Conservation (phyloP, 768 basidiomycete genomes). For the Pleurotus djamor region DNA sequence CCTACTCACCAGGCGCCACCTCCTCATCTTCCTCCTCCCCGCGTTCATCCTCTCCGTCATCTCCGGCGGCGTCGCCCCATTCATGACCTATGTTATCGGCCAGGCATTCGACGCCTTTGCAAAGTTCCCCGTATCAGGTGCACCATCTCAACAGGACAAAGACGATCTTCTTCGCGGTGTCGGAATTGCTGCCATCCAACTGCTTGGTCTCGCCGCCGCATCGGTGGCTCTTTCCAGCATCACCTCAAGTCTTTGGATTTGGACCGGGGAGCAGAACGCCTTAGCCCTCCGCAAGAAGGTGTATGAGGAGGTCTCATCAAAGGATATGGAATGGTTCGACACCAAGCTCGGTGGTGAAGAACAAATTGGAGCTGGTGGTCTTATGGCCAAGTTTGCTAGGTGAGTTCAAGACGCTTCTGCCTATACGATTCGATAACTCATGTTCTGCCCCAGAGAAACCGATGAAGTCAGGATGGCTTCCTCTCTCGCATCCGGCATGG, state of each 20-base stretch:
- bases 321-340: constrained; percentile 93
- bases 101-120: constrained; percentile 75
- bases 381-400: constrained; percentile 94
- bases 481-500: constrained; percentile 73
- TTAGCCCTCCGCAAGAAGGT: constrained; percentile 64
- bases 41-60: constrained; percentile 61
- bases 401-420: constrained; percentile 22
- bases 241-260: constrained; percentile 82
- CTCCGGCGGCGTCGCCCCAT: constrained; percentile 74
- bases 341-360: constrained; percentile 64
- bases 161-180: constrained; percentile 53
- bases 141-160: constrained; percentile 37
- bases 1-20: constrained; percentile 55
- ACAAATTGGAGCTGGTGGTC: constrained; percentile 76
- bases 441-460: constrained; percentile 65
- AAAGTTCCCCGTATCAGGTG: constrained; percentile 38
- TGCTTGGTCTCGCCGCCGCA: constrained; percentile 63
- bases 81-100: constrained; percentile 85
- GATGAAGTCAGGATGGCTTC: constrained; percentile 89
- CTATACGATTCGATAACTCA: background rate
- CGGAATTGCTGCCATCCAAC: constrained; percentile 60
- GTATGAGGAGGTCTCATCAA: constrained; percentile 62
- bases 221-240: constrained; percentile 71
- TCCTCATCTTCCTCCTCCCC: constrained; percentile 59
- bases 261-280: constrained; percentile 80